Evolutionary conservation across 164 flowering plant genomes (phyloP), one percentile per base, ranked within the genome.

Genomic region (Nymphaea thermarum): DNA sequence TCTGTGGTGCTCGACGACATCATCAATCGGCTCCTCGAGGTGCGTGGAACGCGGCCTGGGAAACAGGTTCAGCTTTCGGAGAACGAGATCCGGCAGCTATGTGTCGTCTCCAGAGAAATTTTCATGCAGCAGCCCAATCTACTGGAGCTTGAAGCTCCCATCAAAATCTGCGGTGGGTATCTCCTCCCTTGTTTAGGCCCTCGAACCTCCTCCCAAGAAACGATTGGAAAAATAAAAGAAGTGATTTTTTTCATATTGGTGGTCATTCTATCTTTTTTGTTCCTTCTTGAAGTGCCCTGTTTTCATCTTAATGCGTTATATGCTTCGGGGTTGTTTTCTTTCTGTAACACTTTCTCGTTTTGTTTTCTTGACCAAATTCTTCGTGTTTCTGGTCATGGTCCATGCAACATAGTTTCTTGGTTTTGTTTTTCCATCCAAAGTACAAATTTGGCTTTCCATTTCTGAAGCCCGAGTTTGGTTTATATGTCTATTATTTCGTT

Each of bases 111-210:
- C 60, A 85, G 72, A 66, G 89, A 85, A 43, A 82, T 89, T 70
- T 89, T 89, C 80, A 68, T 84, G 77, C 77, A 75, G 14, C 93
- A 89, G 75, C 89, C 96, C 53, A 82, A 79, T 81, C 72, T 89
- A 66, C 72, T 89, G 71, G 89, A 89, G 70, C 91, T 89, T 44
- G 87, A 86, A 75, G 92, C 96, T 7, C 93, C 96, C 75, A 87
- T 89, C 73, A 89, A 86, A 78, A 87, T 89, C 71, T 87, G 93
- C 70, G 93, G 96, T 87, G 83, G 25, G n/a, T 62, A 4, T 17
- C 64, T 62, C 64, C 42, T 41, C n/a, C 17, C 7, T 17, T 2
- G 7, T 12, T 17, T 17, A 8, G 57, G 12, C 8, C 57, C 57
- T 3, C 14, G 10, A 5, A 10, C 53, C 53, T 45, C 7, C 53